Evolutionary conservation across 805 yeast species (phyloP).

Genomic region (Suhomyces sp.): DNA sequence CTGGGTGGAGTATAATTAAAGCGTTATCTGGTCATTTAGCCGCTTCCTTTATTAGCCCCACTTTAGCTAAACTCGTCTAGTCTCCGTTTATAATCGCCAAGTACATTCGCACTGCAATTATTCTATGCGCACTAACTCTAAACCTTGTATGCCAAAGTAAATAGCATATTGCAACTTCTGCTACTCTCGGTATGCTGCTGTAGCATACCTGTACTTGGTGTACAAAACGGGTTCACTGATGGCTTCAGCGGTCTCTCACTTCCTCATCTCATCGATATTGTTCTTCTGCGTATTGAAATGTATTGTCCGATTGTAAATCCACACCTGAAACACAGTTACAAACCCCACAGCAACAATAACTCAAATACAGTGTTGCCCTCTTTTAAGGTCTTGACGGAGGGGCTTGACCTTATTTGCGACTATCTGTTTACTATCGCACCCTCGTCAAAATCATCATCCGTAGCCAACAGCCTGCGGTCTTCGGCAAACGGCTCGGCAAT

Average conservation of each 20-base stretch:
- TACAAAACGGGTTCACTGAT: background rate
- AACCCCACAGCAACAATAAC: background rate
- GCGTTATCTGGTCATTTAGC: background rate
- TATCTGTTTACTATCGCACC: background rate
- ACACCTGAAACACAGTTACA: conserved; percentile 2
- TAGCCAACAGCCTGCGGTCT: background rate
- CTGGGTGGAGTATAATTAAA: too few species aligned
- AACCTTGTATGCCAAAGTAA: background rate
- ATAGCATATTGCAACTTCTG: background rate
- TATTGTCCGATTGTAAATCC: background rate
- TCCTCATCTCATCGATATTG: conserved; percentile 5
- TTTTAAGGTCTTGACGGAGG: background rate
- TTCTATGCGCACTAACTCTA: background rate
- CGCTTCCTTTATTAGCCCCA: background rate
- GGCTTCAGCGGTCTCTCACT: background rate
- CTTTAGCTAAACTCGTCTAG: background rate
- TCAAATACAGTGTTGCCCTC: background rate
- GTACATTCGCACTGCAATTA: background rate
- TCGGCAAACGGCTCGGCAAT: background rate
- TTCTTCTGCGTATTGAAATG: conserved; percentile 1
- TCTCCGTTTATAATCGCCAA: background rate
- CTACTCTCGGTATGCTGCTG: background rate
- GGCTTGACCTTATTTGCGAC: background rate
- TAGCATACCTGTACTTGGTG: background rate
- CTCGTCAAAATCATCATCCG: background rate